A percentile compares a stretch with the other conserved stretches of the same genome.
Evolutionary conservation across 345 rosid genomes (phyloP).

Genomic region (Passiflora organensis): DNA sequence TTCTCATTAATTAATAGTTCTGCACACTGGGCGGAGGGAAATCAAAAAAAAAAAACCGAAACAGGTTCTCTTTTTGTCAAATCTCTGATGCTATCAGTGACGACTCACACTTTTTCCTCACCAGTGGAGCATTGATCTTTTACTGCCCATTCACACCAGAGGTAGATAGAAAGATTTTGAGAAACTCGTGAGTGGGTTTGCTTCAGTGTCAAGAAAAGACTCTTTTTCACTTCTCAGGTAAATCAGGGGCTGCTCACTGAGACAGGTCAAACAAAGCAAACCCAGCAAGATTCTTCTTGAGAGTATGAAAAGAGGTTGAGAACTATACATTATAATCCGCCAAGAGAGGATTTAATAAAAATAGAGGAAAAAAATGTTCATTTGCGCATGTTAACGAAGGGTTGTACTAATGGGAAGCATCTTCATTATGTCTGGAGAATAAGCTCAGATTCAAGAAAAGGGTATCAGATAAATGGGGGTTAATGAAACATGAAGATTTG

Average conservation of each 20-base stretch:
- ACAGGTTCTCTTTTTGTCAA: not conserved
- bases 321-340: too few relatives aligned
- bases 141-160: conserved; percentile 8
- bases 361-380: too few relatives aligned
- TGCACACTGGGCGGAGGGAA: too few relatives aligned
- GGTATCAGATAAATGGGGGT: too few relatives aligned
- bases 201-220: conserved; percentile 11
- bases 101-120: conserved; percentile 3
- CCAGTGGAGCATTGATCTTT: not conserved
- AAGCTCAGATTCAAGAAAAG: not conserved
- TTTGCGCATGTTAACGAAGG: too few relatives aligned
- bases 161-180: not conserved
- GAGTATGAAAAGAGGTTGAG: too few relatives aligned
- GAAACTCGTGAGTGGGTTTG: not conserved
- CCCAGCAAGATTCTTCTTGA: conserved; percentile 21
- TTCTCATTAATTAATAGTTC: too few relatives aligned
- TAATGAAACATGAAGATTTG: not conserved
- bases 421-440: not conserved
- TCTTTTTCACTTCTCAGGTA: conserved; percentile 15
- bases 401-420: not conserved
- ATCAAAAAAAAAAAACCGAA: too few relatives aligned
- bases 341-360: too few relatives aligned
- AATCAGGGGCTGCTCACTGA: conserved; percentile 5
- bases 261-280: conserved; percentile 28
- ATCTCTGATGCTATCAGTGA: conserved; percentile 7